A percentile compares a stretch with the other conserved stretches of the same genome.
Conservation (phyloP, 2,329 filamentous ascomycete genomes). For the Penicillium sp. region DNA sequence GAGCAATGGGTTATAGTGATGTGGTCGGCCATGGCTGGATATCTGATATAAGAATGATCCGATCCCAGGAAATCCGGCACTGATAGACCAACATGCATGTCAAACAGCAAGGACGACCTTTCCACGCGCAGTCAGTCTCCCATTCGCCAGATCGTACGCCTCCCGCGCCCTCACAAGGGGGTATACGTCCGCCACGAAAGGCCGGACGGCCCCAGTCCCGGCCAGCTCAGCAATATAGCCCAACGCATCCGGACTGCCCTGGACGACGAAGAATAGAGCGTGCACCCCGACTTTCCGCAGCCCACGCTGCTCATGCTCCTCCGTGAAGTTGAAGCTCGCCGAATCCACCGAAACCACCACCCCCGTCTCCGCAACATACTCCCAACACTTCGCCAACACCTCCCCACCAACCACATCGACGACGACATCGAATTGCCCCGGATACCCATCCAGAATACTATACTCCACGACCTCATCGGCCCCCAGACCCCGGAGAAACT, state of each 20-base stretch:
- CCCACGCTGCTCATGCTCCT: slow-evolving; percentile 19
- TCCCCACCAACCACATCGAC: slow-evolving; percentile 30
- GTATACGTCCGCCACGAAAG: slow-evolving; percentile 21
- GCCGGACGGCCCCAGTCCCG: slow-evolving; percentile 12
- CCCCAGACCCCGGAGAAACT: slow-evolving; percentile 36
- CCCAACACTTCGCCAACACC: slow-evolving; percentile 22
- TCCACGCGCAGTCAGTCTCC: slow-evolving; percentile 16
- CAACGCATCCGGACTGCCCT: slow-evolving; percentile 14
- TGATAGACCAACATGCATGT: too few species aligned
- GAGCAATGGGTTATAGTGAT: too few species aligned
- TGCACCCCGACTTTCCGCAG: slow-evolving; percentile 19
- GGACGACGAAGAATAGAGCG: slow-evolving; percentile 25
- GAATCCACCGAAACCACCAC: slow-evolving; percentile 31
- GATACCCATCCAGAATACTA: slow-evolving; percentile 6
- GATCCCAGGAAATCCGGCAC: too few species aligned
- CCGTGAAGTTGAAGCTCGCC: slow-evolving; percentile 28
- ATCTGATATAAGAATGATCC: too few species aligned
- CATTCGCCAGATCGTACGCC: slow-evolving; percentile 24
- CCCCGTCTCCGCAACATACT: slow-evolving; percentile 16
- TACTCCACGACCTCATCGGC: slow-evolving; percentile 43
- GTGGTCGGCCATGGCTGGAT: slow-evolving; percentile 5
- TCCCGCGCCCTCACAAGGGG: slow-evolving; percentile 16
- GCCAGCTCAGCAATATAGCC: slow-evolving; percentile 12
- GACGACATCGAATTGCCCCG: slow-evolving; percentile 22
- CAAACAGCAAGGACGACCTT: slow-evolving; percentile 25